Conservation (phyloP, 345 rosid genomes). For the thale cress (Arabidopsis thaliana) region TAIR10.1 NC_003076.8:24515501-24516000, state of each 20-base stretch:
- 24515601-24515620: slow-evolving; percentile 58
- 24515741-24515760: slow-evolving; percentile 73
- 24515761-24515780: slow-evolving; percentile 44
- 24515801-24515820: slow-evolving; percentile 35
- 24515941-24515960: slow-evolving; percentile 73
- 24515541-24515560: slow-evolving; percentile 23
- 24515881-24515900: slow-evolving; percentile 78
- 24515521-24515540: slow-evolving; percentile 15
- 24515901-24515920: slow-evolving; percentile 70
- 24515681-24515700: slow-evolving; percentile 80
- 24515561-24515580: slow-evolving; percentile 35
- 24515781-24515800: slow-evolving; percentile 46
- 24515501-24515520: not conserved
- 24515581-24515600: slow-evolving; percentile 73
- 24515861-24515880: slow-evolving; percentile 35
- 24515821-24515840: slow-evolving; percentile 6
- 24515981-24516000: not conserved
- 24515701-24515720: slow-evolving; percentile 64
- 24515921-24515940: slow-evolving; percentile 74
- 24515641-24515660: slow-evolving; percentile 47
- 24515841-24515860: too few species aligned
- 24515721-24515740: slow-evolving; percentile 70
- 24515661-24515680: slow-evolving; percentile 54
- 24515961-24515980: slow-evolving; percentile 22
- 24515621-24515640: slow-evolving; percentile 52